These are phyloP conservation scores for Pseudopithomyces chartarum DNA, from an alignment of 2,329 filamentous ascomycete species.

Conservation along the genomic window DNA sequence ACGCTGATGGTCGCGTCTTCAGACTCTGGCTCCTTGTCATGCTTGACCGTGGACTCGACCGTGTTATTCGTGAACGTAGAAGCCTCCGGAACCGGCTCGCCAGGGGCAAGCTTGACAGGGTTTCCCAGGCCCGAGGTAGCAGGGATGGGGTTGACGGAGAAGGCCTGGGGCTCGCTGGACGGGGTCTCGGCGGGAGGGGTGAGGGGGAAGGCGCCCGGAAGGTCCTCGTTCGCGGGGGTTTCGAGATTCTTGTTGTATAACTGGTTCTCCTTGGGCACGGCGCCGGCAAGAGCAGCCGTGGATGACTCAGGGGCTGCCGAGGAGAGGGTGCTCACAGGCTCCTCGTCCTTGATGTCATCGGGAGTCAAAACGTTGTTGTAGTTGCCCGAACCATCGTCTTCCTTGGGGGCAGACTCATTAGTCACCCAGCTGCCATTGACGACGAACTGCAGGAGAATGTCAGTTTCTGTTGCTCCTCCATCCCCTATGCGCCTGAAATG, in stretches of 20 bases:
- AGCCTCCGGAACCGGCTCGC: slow-evolving; percentile 76
- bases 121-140: slow-evolving; percentile 68
- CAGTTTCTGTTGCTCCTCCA: no score
- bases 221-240: slow-evolving; percentile 37
- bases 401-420: slow-evolving; percentile 79
- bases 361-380: slow-evolving; percentile 89
- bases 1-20: slow-evolving; percentile 55
- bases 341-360: slow-evolving; percentile 66
- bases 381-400: slow-evolving; percentile 82
- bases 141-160: slow-evolving; percentile 64
- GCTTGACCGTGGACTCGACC: slow-evolving; percentile 63
- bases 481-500: no score
- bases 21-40: slow-evolving; percentile 35
- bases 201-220: slow-evolving; percentile 72
- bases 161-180: slow-evolving; percentile 46
- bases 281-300: slow-evolving; percentile 70
- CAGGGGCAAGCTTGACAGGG: slow-evolving; percentile 77
- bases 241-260: slow-evolving; percentile 19
- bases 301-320: slow-evolving; percentile 72
- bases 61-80: slow-evolving; percentile 70
- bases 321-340: slow-evolving; percentile 62
- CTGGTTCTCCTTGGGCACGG: slow-evolving; percentile 63
- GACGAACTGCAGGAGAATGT: slow-evolving; percentile 70
- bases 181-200: slow-evolving; percentile 69
- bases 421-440: slow-evolving; percentile 90